phyloP scores from a whole-genome alignment of 2,329 filamentous ascomycete species.

The Aureobasidium mangrovei region DNA sequence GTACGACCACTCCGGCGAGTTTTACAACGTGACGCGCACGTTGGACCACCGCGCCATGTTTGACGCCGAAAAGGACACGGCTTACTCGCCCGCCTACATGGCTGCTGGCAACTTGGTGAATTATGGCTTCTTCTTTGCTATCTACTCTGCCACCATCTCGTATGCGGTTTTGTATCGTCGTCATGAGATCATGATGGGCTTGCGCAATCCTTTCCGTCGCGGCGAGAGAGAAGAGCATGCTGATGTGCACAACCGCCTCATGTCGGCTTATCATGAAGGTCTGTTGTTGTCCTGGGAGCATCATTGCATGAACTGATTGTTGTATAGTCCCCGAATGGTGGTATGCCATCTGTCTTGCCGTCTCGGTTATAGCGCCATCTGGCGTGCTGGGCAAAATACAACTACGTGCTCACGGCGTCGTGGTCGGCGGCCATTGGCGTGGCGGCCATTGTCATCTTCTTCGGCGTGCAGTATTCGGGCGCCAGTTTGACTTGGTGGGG shows the following conservation, averaged over 20 bases:
- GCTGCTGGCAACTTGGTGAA: background rate
- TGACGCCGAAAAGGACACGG: background rate
- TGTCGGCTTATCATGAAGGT: conserved; percentile 8
- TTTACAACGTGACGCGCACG: conserved; percentile 6
- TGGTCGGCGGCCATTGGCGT: conserved; percentile 11
- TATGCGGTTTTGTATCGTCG: conserved; percentile 6
- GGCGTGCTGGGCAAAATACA: conserved; percentile 8
- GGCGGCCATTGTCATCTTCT: conserved; percentile 11
- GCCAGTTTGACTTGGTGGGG: conserved; percentile 8
- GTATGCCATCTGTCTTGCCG: background rate
- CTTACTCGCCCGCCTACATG: background rate
- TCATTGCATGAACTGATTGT: background rate
- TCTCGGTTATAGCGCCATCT: background rate
- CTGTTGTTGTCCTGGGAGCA: background rate
- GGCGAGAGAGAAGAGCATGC: background rate
- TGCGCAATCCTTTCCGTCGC: background rate
- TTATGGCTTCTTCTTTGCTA: conserved; percentile 1
- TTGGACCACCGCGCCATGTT: background rate
- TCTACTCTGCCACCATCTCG: background rate
- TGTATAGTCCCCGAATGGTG: conserved; percentile 8
- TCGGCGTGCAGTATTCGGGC: background rate
- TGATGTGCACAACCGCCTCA: background rate
- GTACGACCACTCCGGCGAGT: conserved; percentile 2
- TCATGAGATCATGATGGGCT: conserved; percentile 10
- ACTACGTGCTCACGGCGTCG: conserved; percentile 6